Conservation (phyloP, 2,329 filamentous ascomycete species). For the Elsinoe arachidis region DNA sequence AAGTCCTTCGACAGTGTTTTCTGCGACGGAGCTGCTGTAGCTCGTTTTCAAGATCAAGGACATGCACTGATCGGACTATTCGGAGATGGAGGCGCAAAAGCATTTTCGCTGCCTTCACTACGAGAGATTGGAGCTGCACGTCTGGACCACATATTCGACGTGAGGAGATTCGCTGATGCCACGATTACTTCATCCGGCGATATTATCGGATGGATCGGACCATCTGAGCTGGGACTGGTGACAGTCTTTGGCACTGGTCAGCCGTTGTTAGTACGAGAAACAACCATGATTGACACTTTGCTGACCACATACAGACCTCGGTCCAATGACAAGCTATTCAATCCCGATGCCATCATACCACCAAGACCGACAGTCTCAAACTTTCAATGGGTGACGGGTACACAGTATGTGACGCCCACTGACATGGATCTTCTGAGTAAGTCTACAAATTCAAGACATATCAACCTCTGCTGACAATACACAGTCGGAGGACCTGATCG, state of each 20-base stretch:
- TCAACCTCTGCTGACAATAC: not conserved
- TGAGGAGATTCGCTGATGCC: slow-evolving; percentile 59
- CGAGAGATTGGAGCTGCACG: slow-evolving; percentile 69
- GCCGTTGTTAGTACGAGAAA: slow-evolving; percentile 42
- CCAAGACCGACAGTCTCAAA: slow-evolving; percentile 88
- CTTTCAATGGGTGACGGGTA: slow-evolving; percentile 92
- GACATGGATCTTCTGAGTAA: slow-evolving; percentile 74
- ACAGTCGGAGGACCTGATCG: slow-evolving; percentile 71
- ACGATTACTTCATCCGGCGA: slow-evolving; percentile 70
- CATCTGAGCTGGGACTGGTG: slow-evolving; percentile 75
- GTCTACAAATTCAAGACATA: slow-evolving; percentile 26
- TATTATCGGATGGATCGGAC: slow-evolving; percentile 79
- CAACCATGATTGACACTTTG: not conserved
- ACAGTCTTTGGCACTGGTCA: slow-evolving; percentile 74
- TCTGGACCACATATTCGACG: slow-evolving; percentile 60
- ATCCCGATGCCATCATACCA: slow-evolving; percentile 64
- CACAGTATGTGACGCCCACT: slow-evolving; percentile 75
- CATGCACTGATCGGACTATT: slow-evolving; percentile 77
- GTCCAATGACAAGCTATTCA: slow-evolving; percentile 65
- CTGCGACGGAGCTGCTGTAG: slow-evolving; percentile 72
- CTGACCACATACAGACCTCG: slow-evolving; percentile 28
- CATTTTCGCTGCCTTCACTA: slow-evolving; percentile 77
- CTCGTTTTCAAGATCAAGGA: slow-evolving; percentile 61
- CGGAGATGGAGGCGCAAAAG: slow-evolving; percentile 68
- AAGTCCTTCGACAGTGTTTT: slow-evolving; percentile 78